Percentiles rank a stretch among this genome's conserved stretches.
These are phyloP conservation scores for Aphanoascus verrucosus DNA, from an alignment of 2,329 filamentous ascomycete genomes.

Conservation along the genomic window DNA sequence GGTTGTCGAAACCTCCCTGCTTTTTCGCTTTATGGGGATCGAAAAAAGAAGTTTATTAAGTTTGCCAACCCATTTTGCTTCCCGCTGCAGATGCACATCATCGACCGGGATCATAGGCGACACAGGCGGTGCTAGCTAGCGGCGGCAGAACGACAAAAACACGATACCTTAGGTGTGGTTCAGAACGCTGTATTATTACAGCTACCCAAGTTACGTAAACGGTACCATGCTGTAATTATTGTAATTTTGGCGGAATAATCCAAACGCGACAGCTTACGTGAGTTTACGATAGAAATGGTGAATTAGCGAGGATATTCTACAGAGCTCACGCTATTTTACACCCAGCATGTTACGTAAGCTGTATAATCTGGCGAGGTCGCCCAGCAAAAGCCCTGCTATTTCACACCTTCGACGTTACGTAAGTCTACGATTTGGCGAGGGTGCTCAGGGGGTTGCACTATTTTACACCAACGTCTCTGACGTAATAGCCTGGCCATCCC, in stretches of 20 bases:
- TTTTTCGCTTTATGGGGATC: background rate
- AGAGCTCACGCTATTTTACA: no score
- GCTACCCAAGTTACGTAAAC: no score
- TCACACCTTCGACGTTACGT: no score
- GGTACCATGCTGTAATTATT: no score
- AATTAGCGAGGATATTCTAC: no score
- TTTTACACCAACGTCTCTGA: background rate
- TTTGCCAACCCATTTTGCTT: constrained; percentile 11
- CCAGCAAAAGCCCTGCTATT: no score
- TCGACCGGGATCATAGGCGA: constrained; percentile 1
- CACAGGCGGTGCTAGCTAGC: background rate
- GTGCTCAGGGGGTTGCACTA: background rate
- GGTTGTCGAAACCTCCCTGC: background rate
- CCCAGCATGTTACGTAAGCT: no score
- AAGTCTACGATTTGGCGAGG: background rate
- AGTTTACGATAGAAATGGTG: no score
- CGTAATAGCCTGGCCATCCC: background rate
- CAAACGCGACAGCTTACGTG: no score
- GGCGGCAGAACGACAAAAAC: background rate
- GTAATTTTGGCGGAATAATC: no score
- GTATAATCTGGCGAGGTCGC: no score
- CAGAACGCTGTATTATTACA: background rate
- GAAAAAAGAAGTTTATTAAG: background rate
- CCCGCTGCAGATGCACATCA: constrained; percentile 14
- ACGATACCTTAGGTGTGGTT: no score